Evolutionary conservation across 345 rosid species (phyloP).

Genomic region (Bruguiera parviflora): DNA sequence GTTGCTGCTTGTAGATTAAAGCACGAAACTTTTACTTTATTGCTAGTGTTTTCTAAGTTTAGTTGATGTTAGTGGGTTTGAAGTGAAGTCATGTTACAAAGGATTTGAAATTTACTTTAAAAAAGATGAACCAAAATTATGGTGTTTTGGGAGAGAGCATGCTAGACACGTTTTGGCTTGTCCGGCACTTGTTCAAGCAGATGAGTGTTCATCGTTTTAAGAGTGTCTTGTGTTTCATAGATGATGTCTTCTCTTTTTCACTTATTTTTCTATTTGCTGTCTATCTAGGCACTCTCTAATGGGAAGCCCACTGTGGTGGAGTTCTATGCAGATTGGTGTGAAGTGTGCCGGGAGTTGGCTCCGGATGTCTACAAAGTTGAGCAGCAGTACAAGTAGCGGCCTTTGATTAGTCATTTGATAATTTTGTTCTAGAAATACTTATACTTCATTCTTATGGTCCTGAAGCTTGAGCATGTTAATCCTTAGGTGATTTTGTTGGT

Average conservation of each 20-base stretch:
- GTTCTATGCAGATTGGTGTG: constrained; percentile 98
- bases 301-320: constrained; percentile 96
- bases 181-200: no score
- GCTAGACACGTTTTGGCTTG: no score
- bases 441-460: neutral
- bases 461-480: neutral
- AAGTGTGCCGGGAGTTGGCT: constrained; percentile 90
- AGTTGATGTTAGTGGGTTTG: no score
- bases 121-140: no score
- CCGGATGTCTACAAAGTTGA: constrained; percentile 91
- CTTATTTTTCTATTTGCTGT: constrained; percentile 3
- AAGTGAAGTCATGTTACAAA: no score
- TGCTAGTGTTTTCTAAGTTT: no score
- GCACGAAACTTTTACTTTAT: no score
- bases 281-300: constrained; percentile 70
- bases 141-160: no score
- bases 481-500: neutral
- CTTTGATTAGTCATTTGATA: neutral
- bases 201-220: no score
- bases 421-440: neutral
- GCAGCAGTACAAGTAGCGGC: constrained; percentile 74
- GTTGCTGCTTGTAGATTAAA: neutral
- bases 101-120: no score
- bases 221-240: no score
- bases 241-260: neutral